phyloP scores from a whole-genome alignment of 305 asterid species.

The Fraxinus greggii region DNA sequence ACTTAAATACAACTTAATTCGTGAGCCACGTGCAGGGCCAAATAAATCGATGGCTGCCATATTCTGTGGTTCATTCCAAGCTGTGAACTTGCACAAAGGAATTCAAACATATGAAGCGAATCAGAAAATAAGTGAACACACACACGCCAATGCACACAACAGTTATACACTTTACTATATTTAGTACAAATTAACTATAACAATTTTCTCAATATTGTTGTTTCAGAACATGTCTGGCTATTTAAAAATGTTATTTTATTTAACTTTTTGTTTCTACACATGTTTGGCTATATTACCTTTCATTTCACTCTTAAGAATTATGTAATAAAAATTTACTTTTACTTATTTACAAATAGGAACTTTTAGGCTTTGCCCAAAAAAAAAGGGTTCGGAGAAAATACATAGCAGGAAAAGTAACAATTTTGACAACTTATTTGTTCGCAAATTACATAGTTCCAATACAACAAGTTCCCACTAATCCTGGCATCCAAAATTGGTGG shows the following conservation, averaged over 20 bases:
- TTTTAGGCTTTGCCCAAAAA: too few species aligned
- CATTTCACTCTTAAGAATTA: too few species aligned
- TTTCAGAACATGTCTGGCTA: not conserved
- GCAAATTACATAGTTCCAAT: not conserved
- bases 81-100: not conserved
- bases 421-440: not conserved
- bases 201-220: not conserved
- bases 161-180: not conserved
- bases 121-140: not conserved
- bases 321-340: too few species aligned
- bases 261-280: not conserved
- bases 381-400: not conserved
- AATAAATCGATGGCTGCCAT: not conserved
- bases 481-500: not conserved
- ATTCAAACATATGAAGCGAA: not conserved
- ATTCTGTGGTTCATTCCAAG: not conserved
- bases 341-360: not conserved
- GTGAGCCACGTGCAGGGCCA: not conserved
- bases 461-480: not conserved
- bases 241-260: too few species aligned
- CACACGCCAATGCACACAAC: not conserved
- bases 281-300: not conserved
- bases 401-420: not conserved
- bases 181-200: not conserved
- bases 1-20: not conserved